Base-by-base conservation (phyloP, 306 rosid genomes). In the cucumber (Cucumis sativus) region DNA sequence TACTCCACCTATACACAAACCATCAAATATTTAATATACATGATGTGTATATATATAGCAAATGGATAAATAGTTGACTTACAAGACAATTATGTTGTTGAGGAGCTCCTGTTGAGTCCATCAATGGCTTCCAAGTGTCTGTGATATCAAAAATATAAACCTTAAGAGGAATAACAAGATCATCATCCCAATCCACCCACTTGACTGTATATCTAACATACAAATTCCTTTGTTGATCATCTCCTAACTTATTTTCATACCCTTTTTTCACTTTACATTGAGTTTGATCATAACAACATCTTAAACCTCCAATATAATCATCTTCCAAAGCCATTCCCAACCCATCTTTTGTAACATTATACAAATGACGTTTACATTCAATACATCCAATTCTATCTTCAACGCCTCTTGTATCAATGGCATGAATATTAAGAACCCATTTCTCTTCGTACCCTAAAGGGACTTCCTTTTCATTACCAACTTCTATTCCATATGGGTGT, bases 391-490 rank as follows among this genome's bases (percentile, higher is more conserved):
- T 6, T 51, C 49, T 81, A 57, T 91, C 90, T 72, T 56, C 92
- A 0, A 76, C 88, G 0, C 89, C 97, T 0, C 97, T 73, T 0
- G 97, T 91, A 83, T 93, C 97, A 15, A 91, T 91, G 0, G 92
- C 98, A 45, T 93, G 98, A 12, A 93, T 80, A 40, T 89, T 93
- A 25, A 93, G 64, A 66, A 88, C 0, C 98, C 97, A 93, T 60
- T 80, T 79, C 85, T 93, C 95, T 79, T 93, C 94, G 65, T 83
- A 84, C 20, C 91, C 96, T 0, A 79, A 74, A 16, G 93, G 96
- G 73, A 88, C 66, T 25, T 85, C 82, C 6, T 75, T 86, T 23
- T 84, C 87, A 80, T 93, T 83, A 3, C 97, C 96, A 25, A 85
- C 39, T 74, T 89, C 96, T 18, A 89, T 77, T 7, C 97, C 97